phyloP scores from a whole-genome alignment of 805 yeast genomes.

The Lachancea meyersii region DNA sequence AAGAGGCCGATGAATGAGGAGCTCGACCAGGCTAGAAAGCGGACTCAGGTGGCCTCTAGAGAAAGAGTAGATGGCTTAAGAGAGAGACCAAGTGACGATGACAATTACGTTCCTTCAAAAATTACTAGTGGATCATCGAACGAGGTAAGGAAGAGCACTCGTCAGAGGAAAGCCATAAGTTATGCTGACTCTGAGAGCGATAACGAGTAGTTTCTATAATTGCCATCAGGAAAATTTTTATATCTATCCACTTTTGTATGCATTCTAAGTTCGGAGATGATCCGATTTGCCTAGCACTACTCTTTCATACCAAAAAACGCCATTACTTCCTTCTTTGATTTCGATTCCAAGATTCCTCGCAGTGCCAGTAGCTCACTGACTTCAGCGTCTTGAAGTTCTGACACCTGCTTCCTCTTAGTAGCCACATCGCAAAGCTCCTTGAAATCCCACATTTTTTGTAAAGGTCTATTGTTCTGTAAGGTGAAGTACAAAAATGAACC shows the following conservation, averaged over 20 bases:
- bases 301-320: conserved; percentile 42
- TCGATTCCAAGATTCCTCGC: conserved; percentile 54
- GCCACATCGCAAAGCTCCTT: conserved; percentile 44
- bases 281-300: neutral
- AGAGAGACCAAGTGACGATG: conserved; percentile 14
- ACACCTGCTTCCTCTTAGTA: conserved; percentile 19
- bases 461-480: conserved; percentile 30
- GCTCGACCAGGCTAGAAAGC: conserved; percentile 15
- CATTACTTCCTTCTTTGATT: conserved; percentile 62
- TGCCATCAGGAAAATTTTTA: neutral
- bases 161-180: conserved; percentile 33
- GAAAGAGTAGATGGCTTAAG: conserved; percentile 12
- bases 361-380: conserved; percentile 47
- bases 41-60: conserved; percentile 3
- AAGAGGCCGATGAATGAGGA: conserved; percentile 25
- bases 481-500: conserved; percentile 33
- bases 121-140: conserved; percentile 10
- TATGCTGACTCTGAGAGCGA: conserved; percentile 32
- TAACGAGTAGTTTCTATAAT: conserved; percentile 11
- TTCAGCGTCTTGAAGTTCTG: conserved; percentile 34
- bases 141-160: conserved; percentile 38
- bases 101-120: conserved; percentile 5
- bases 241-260: neutral
- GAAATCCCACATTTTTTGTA: conserved; percentile 38
- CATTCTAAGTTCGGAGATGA: neutral